Percentiles rank a stretch among this genome's conserved stretches.
These are phyloP conservation scores for Aspergillus oerlinghausenensis DNA, from an alignment of 2,329 filamentous ascomycete species.

Conservation along the genomic window DNA sequence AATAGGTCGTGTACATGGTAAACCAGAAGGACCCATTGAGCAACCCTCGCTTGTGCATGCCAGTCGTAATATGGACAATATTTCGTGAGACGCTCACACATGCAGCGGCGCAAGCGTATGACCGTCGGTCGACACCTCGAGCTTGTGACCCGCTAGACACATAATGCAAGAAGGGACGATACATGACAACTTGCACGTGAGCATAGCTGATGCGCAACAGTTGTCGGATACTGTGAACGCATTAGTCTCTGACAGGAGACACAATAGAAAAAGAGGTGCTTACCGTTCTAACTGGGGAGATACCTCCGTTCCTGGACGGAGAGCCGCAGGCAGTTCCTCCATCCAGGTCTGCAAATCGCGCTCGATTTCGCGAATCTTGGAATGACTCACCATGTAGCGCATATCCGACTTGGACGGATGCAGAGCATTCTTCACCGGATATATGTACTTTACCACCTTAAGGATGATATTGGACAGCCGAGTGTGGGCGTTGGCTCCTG, in stretches of 20 bases:
- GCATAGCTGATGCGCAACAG: slow-evolving; percentile 60
- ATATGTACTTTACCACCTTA: slow-evolving; percentile 61
- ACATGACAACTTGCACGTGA: slow-evolving; percentile 61
- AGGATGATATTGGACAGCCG: slow-evolving; percentile 53
- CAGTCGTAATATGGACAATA: slow-evolving; percentile 60
- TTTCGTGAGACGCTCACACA: slow-evolving; percentile 63
- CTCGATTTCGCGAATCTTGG: slow-evolving; percentile 61
- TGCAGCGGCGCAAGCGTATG: slow-evolving; percentile 61
- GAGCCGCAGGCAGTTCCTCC: slow-evolving; percentile 64
- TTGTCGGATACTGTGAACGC: slow-evolving; percentile 49
- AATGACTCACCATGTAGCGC: slow-evolving; percentile 60
- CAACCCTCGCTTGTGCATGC: slow-evolving; percentile 59
- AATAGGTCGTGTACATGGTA: slow-evolving; percentile 65
- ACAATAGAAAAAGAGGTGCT: slow-evolving; percentile 27
- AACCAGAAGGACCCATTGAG: slow-evolving; percentile 64
- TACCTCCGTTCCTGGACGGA: slow-evolving; percentile 75
- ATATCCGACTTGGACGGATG: slow-evolving; percentile 44
- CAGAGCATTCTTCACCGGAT: slow-evolving; percentile 54
- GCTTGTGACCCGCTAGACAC: slow-evolving; percentile 50
- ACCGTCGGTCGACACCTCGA: slow-evolving; percentile 54
- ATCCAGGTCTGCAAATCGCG: slow-evolving; percentile 60
- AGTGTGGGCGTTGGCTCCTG: slow-evolving; percentile 58
- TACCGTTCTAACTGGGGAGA: slow-evolving; percentile 71
- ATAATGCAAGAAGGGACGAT: slow-evolving; percentile 62
- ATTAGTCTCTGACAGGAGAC: not conserved